These are phyloP conservation scores for Coemansia umbellata DNA, from an alignment of 192 early-diverging fungal species.

Conservation along the genomic window DNA sequence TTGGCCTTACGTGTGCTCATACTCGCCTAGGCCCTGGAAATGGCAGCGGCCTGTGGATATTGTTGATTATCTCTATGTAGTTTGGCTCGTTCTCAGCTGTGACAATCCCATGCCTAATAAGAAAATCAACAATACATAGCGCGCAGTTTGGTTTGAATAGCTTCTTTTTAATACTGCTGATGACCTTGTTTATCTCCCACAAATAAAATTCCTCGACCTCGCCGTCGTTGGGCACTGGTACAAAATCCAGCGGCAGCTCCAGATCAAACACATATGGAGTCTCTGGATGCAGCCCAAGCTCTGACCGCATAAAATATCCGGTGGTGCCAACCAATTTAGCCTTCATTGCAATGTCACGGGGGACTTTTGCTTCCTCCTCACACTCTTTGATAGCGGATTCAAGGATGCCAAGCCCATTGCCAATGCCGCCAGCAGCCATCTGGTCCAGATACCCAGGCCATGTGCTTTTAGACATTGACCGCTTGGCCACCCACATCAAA, in stretches of 20 bases:
- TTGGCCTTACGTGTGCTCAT: no score
- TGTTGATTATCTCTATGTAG: conserved; percentile 66
- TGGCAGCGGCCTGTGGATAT: conserved; percentile 63
- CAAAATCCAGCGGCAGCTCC: conserved; percentile 58
- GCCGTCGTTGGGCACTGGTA: conserved; percentile 37
- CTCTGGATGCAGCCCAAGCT: conserved; percentile 71
- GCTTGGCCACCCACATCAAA: conserved; percentile 85
- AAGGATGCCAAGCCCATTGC: conserved; percentile 40
- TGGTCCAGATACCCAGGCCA: conserved; percentile 84
- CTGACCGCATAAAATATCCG: conserved; percentile 63
- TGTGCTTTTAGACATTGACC: conserved; percentile 75
- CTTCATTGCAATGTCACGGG: conserved; percentile 50
- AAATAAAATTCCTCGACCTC: conserved; percentile 42
- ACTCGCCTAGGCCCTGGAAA: no score
- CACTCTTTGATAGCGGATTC: conserved; percentile 83
- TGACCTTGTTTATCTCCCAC: conserved; percentile 59
- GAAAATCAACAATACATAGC: conserved; percentile 72
- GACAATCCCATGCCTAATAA: conserved; percentile 72
- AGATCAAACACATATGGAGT: conserved; percentile 86
- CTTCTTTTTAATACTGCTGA: conserved; percentile 33
- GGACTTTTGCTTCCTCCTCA: conserved; percentile 82
- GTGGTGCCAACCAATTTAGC: conserved; percentile 59
- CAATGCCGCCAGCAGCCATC: conserved; percentile 76
- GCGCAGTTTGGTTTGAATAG: conserved; percentile 88
- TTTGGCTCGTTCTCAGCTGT: conserved; percentile 78